phyloP scores from a whole-genome alignment of 768 basidiomycete genomes.

The Auriscalpium vulgare region DNA sequence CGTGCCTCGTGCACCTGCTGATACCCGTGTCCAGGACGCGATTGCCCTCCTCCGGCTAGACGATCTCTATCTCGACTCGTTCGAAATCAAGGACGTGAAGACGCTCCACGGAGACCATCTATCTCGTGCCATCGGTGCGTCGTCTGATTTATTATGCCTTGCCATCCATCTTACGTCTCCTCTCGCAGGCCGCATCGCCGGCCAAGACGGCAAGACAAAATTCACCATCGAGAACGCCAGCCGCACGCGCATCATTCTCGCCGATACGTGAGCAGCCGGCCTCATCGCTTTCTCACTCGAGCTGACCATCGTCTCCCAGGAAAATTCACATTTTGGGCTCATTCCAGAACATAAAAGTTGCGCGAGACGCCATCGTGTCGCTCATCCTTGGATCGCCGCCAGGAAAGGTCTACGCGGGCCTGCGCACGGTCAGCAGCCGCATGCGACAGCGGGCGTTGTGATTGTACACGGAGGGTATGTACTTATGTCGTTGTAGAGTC shows the following conservation, averaged over 20 bases:
- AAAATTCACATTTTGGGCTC: conserved; percentile 99
- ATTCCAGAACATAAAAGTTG: conserved; percentile 97
- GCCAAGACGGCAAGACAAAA: conserved; percentile 97
- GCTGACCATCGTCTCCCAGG: conserved; percentile 31
- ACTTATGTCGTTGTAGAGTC: not conserved
- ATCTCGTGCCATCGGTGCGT: conserved; percentile 88
- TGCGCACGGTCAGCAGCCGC: conserved; percentile 85
- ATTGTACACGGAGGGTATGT: not conserved
- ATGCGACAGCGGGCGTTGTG: conserved; percentile 89
- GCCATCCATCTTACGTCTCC: conserved; percentile 1
- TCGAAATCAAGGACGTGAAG: conserved; percentile 99
- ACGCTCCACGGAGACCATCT: conserved; percentile 96
- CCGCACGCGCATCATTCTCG: conserved; percentile 95
- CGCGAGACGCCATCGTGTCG: conserved; percentile 91
- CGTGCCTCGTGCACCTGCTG: not conserved
- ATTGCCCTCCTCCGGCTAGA: conserved; percentile 93
- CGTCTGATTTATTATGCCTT: not conserved
- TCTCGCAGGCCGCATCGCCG: conserved; percentile 82
- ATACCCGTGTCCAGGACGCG: conserved; percentile 55
- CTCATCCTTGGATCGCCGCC: conserved; percentile 93
- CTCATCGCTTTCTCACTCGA: conserved; percentile 1
- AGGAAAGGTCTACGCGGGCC: conserved; percentile 85
- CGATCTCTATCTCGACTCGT: conserved; percentile 96
- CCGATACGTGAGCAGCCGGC: conserved; percentile 72
- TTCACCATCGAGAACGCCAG: conserved; percentile 98